A percentile compares a stretch with the other conserved stretches of the same genome.
Conservation (phyloP, 306 rosid genomes). For the Alnus rubra region DNA sequence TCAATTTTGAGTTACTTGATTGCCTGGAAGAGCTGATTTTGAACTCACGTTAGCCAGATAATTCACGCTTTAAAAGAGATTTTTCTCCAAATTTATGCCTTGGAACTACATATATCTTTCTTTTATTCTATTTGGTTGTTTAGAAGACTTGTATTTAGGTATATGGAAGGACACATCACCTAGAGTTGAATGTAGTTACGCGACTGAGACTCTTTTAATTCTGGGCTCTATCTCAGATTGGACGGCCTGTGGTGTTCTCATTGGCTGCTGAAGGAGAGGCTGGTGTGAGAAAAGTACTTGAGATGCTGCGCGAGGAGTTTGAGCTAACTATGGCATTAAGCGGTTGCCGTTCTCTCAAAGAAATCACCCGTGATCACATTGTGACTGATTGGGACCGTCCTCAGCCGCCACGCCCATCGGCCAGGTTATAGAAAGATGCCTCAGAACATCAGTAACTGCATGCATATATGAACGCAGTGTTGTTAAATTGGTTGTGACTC, state of each 20-base stretch:
- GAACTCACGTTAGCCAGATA: too few species aligned
- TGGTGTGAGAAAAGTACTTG: slow-evolving; percentile 82
- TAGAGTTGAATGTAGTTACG: neutral
- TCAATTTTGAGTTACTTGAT: too few species aligned
- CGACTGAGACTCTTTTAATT: neutral
- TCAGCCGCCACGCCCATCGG: slow-evolving; percentile 36
- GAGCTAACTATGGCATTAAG: slow-evolving; percentile 93
- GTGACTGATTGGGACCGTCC: slow-evolving; percentile 74
- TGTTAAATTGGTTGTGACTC: slow-evolving; percentile 6
- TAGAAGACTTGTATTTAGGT: too few species aligned
- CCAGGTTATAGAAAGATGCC: slow-evolving; percentile 53
- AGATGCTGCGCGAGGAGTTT: slow-evolving; percentile 81
- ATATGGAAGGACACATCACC: too few species aligned
- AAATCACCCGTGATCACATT: slow-evolving; percentile 85
- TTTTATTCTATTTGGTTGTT: neutral
- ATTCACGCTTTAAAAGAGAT: too few species aligned
- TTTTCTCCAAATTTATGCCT: neutral
- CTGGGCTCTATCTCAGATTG: slow-evolving; percentile 49
- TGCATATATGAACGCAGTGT: neutral
- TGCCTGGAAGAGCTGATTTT: too few species aligned
- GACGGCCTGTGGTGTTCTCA: slow-evolving; percentile 85
- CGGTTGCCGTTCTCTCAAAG: slow-evolving; percentile 81
- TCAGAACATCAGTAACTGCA: neutral
- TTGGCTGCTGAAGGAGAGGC: slow-evolving; percentile 90
- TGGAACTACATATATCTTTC: neutral